Evolutionary conservation across 2,329 filamentous ascomycete genomes (phyloP).

Genomic region (Hortaea werneckii): DNA sequence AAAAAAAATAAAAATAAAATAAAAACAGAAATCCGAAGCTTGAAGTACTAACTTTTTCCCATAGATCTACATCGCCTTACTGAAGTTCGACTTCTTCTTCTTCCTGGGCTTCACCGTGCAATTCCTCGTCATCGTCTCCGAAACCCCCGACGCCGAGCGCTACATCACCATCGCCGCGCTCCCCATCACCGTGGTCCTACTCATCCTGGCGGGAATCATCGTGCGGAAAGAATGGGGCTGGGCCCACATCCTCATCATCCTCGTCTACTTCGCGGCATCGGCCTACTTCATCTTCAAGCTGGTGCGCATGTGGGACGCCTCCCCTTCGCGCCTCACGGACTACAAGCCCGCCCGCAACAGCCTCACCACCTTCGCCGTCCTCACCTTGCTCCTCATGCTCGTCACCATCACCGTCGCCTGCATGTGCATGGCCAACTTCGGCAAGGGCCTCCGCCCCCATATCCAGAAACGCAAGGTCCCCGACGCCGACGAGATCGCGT

Average conservation of each 20-base stretch:
- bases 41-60: not conserved
- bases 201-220: conserved; percentile 75
- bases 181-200: conserved; percentile 79
- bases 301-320: conserved; percentile 77
- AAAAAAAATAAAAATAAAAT: too few species aligned
- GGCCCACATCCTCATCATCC: conserved; percentile 69
- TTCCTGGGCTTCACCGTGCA: conserved; percentile 98
- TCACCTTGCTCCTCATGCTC: conserved; percentile 81
- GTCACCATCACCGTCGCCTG: conserved; percentile 80
- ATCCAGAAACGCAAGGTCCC: conserved; percentile 51
- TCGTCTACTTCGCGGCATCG: conserved; percentile 77
- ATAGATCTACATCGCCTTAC: conserved; percentile 93
- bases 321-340: conserved; percentile 25
- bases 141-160: conserved; percentile 61
- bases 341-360: conserved; percentile 76
- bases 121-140: conserved; percentile 88
- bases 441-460: conserved; percentile 79
- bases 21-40: too few species aligned
- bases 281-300: conserved; percentile 98
- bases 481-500: conserved; percentile 40
- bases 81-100: conserved; percentile 99
- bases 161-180: conserved; percentile 81
- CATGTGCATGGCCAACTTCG: conserved; percentile 84
- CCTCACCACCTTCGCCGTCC: conserved; percentile 84
- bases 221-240: conserved; percentile 70